Evolutionary conservation across 2,329 filamentous ascomycete genomes (phyloP).

Genomic region (Talaromyces pinophilus): DNA sequence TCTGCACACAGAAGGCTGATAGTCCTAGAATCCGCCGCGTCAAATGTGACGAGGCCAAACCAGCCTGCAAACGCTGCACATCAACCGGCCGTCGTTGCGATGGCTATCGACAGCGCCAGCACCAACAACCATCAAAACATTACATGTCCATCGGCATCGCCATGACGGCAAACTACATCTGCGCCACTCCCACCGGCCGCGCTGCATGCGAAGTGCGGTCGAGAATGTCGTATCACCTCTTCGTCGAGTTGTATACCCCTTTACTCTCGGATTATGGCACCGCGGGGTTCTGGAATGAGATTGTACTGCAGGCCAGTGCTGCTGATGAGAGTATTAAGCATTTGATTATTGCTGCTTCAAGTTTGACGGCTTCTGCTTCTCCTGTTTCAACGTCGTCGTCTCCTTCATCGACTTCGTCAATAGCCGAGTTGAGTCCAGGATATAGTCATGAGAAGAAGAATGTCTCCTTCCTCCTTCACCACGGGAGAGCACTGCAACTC

Average conservation of each 20-base stretch:
- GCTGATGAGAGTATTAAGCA: slow-evolving; percentile 2
- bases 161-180: neutral
- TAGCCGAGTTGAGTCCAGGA: neutral
- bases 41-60: neutral
- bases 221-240: neutral
- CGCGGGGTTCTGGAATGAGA: neutral
- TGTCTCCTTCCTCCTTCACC: neutral
- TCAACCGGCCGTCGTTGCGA: slow-evolving; percentile 1
- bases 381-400: neutral
- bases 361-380: neutral
- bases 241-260: slow-evolving; percentile 1
- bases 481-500: neutral
- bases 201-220: neutral
- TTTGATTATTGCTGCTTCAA: slow-evolving; percentile 1
- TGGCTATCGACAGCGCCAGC: neutral
- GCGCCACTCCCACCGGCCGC: neutral
- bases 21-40: neutral
- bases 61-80: slow-evolving; percentile 2
- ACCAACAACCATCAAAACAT: neutral
- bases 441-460: neutral
- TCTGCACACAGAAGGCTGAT: no score
- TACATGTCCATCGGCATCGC: slow-evolving; percentile 4
- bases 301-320: neutral
- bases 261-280: slow-evolving; percentile 1
- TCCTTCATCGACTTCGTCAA: neutral